A percentile compares a stretch with the other conserved stretches of the same genome.
Conservation (phyloP, 2,329 filamentous ascomycete species). For the Stromatinia cepivora region DNA sequence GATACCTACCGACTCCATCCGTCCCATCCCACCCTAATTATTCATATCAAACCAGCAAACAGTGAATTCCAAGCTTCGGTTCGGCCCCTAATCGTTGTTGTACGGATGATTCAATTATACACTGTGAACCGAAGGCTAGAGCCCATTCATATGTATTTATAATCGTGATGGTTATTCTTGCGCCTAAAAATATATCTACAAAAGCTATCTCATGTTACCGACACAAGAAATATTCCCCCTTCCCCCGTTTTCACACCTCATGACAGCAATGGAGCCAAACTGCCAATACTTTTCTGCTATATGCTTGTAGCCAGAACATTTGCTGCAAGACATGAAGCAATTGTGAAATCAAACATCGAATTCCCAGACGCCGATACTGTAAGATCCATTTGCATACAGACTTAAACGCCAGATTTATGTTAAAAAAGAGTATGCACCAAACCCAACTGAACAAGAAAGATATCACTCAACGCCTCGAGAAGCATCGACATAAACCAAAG, state of each 20-base stretch:
- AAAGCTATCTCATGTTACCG: constrained; percentile 18
- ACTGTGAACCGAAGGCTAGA: background rate
- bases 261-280: constrained; percentile 22
- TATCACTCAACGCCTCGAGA: constrained; percentile 19
- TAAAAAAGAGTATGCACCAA: constrained; percentile 20
- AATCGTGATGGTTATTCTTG: constrained; percentile 14
- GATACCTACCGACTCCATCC: no score
- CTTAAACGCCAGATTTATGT: constrained; percentile 22
- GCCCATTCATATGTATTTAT: background rate
- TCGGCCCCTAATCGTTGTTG: background rate
- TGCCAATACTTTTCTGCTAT: constrained; percentile 22
- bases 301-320: constrained; percentile 22
- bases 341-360: constrained; percentile 7
- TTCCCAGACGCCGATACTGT: constrained; percentile 23
- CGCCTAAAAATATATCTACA: constrained; percentile 20
- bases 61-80: background rate
- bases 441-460: constrained; percentile 17
- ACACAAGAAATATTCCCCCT: constrained; percentile 18
- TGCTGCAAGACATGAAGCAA: constrained; percentile 16
- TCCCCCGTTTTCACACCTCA: constrained; percentile 13
- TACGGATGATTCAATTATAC: background rate
- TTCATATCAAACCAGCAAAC: background rate
- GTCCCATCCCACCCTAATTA: background rate
- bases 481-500: constrained; percentile 23
- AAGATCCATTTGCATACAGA: constrained; percentile 23